Evolutionary conservation across 108 stramenopile species (phyloP), one percentile per base, ranked within the genome.

Genomic region (Discostella pseudostelligera): DNA sequence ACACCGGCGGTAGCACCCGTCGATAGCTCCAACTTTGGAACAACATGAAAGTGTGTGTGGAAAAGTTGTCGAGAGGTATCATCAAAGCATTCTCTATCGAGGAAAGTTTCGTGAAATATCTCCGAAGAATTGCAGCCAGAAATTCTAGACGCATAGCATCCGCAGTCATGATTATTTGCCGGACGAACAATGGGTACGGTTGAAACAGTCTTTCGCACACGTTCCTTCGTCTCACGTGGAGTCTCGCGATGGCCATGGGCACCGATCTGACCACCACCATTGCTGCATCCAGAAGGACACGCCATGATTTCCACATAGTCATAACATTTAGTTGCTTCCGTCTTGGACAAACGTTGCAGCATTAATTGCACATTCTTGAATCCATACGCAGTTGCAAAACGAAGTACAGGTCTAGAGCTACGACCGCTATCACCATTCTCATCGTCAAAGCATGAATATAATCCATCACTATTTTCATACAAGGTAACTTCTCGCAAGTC

Each of bases 261-360:
- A n/a, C 62, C 65, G 22, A 88, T 69, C 65, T 94, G 93, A 44
- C 98, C 98, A 36, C 98, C 98, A 40, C 98, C 98, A 74, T 99
- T 99, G 39, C 89, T 70, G 68, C 98, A 98, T 24, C 98, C 98
- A 22, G 85, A 81, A 17, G 98, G 98, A 70, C 98, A 99, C 39
- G 98, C 98, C 97, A 99, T 97, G 19, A 92, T 84, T 82, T 99
- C 98, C 0, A 99, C 83, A 54, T 91, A 96, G 62, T 97, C 85
- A 60, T 82, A 87, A 16, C 56, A 59, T 17, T 21, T 54, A 21
- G 35, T 11, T 24, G 39, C 16, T 49, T 29, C 25, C 4, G 11
- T 40, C 39, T 69, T 73, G 29, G 60, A 47, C 54, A 84, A 22
- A 79, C 72, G 75, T 68, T 69, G 83, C 14, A 96, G 65, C 24